Evolutionary conservation across 2,329 filamentous ascomycete genomes (phyloP), one percentile per base, ranked within the genome.

Genomic region (Colletotrichum gloeosporioides): DNA sequence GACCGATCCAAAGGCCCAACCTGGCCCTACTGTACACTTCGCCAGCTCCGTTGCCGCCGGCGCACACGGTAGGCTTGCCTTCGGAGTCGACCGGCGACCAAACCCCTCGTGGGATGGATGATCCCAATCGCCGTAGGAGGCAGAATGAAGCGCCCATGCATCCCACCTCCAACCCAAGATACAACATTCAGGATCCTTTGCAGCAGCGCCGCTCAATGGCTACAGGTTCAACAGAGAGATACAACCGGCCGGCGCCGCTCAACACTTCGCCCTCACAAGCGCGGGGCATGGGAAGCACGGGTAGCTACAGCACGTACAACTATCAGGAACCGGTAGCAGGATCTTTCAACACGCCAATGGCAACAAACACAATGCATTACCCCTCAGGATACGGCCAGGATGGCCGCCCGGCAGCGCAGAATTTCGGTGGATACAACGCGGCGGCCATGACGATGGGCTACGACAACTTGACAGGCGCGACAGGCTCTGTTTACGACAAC

Each of bases 101-200:
- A 84, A 86, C 87, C 82, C 84, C 88, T 88, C 84, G 86, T 86
- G 92, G 92, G 84, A 97, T 97, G 95, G 95, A 96, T 89, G 92
- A 94, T 87, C 92, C 93, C 88, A 91, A 91, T 86, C 92, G 91
- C 83, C 89, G 92, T 83, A 90, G 92, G 88, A 93, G 94, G 90
- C 93, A 94, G 88, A 92, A 94, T 90, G 94, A 94, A 86, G 89
- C 90, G 86, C 89, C 92, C 84, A 88, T 90, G 85, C 93, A 93
- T 86, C 89, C 91, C 82, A 85, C 87, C 82, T 89, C 89, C 85
- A 89, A 88, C 83, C 84, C 88, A 68, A 88, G 90, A 85, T 92
- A 90, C 79, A 82, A 88, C 76, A 81, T 88, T 79, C 87, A 89
- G 79, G 86, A 90, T 77, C 84, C 88, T 69, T 85, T 89, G 79